Evolutionary conservation across 495 filamentous ascomycete species (phyloP).

Genomic region (Lindgomyces ingoldianus): DNA sequence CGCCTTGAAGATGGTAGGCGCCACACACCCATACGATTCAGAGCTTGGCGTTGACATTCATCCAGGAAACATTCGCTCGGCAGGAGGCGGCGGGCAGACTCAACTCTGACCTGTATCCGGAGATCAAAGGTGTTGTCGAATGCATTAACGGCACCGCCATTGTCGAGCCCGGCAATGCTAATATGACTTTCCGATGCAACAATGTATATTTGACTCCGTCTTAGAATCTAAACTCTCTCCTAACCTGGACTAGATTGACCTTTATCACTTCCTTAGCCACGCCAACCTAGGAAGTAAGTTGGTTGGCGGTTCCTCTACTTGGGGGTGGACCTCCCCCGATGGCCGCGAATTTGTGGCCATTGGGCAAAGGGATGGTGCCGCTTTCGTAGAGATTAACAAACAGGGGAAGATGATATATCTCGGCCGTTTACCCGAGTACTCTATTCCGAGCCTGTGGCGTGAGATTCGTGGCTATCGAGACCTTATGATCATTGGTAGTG

Average conservation of each 20-base stretch:
- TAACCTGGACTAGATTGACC: slow-evolving; percentile 46
- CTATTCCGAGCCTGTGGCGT: slow-evolving; percentile 29
- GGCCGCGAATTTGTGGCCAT: slow-evolving; percentile 62
- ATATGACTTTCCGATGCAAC: slow-evolving; percentile 55
- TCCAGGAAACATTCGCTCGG: slow-evolving; percentile 22
- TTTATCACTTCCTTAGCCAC: slow-evolving; percentile 58
- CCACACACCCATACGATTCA: background rate
- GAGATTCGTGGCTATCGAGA: slow-evolving; percentile 33
- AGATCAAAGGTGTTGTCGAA: slow-evolving; percentile 17
- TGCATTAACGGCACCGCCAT: slow-evolving; percentile 54
- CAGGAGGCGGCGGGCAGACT: slow-evolving; percentile 21
- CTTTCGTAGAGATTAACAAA: slow-evolving; percentile 56
- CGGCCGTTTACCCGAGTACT: slow-evolving; percentile 46
- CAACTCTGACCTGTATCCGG: slow-evolving; percentile 26
- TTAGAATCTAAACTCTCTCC: background rate
- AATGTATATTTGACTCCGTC: slow-evolving; percentile 35
- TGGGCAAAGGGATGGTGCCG: slow-evolving; percentile 58
- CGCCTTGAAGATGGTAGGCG: slow-evolving; percentile 27
- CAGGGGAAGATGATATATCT: slow-evolving; percentile 58
- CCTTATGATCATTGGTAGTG: slow-evolving; percentile 34
- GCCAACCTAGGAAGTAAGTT: slow-evolving; percentile 50
- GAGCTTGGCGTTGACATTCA: slow-evolving; percentile 8
- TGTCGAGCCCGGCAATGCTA: slow-evolving; percentile 3
- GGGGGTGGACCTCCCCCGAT: slow-evolving; percentile 59
- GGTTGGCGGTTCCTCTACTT: slow-evolving; percentile 44